These are phyloP conservation scores for Aurantiochytrium sp. DNA, from an alignment of 108 stramenopile species.

Conservation along the genomic window DNA sequence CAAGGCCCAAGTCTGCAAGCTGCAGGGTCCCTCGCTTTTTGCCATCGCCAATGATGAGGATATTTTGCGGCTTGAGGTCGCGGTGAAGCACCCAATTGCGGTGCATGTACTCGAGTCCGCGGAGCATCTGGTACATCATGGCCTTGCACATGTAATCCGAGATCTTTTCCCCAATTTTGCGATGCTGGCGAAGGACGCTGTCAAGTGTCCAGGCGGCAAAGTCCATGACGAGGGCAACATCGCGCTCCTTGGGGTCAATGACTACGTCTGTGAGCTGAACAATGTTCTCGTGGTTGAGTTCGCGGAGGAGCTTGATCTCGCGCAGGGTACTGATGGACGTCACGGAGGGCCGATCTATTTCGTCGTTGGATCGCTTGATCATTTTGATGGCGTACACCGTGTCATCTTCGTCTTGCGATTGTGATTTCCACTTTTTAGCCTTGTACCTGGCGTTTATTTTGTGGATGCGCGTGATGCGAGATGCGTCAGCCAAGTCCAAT, in stretches of 20 bases:
- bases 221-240: constrained; percentile 76
- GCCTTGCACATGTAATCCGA: constrained; percentile 54
- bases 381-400: constrained; percentile 71
- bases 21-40: constrained; percentile 69
- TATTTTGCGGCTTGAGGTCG: constrained; percentile 82
- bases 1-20: constrained; percentile 93
- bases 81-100: constrained; percentile 74
- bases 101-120: constrained; percentile 77
- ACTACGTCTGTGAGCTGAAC: constrained; percentile 46
- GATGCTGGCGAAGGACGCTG: constrained; percentile 67
- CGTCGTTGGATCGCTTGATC: constrained; percentile 70
- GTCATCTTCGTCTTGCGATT: constrained; percentile 49
- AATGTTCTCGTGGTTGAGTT: constrained; percentile 73
- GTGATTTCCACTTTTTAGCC: neutral
- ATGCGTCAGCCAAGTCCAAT: neutral
- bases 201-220: constrained; percentile 71
- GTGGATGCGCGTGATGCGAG: neutral
- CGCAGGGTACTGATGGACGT: constrained; percentile 65
- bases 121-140: constrained; percentile 70
- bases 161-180: constrained; percentile 43
- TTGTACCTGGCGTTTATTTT: neutral
- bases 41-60: constrained; percentile 57
- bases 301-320: constrained; percentile 71
- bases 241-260: constrained; percentile 44
- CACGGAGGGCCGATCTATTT: constrained; percentile 77